phyloP scores from a whole-genome alignment of 371 early-diverging fungal genomes.

The Rhizopus delemar region DNA sequence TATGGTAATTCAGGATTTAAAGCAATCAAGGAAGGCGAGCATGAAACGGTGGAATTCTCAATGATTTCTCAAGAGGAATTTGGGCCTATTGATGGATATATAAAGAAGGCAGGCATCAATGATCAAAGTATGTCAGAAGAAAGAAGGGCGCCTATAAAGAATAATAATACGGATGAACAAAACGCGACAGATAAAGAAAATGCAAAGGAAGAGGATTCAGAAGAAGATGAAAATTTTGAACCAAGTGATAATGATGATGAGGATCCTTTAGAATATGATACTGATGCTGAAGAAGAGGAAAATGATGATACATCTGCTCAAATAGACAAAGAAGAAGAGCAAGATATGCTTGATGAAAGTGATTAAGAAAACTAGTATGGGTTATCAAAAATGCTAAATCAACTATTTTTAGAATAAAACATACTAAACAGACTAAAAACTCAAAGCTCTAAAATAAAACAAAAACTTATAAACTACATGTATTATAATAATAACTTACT shows the following conservation, averaged over 20 bases:
- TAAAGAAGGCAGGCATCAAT: constrained; percentile 36
- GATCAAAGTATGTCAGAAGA: constrained; percentile 50
- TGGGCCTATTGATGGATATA: constrained; percentile 50
- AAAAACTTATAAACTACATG: too few species aligned
- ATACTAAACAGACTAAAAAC: background rate
- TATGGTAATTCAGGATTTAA: constrained; percentile 23
- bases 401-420: background rate
- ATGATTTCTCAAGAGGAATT: constrained; percentile 62
- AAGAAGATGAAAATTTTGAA: constrained; percentile 35
- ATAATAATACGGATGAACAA: constrained; percentile 7
- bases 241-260: constrained; percentile 40
- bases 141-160: constrained; percentile 33
- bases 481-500: too few species aligned
- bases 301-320: constrained; percentile 16
- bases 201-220: constrained; percentile 10
- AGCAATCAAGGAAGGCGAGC: constrained; percentile 21
- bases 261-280: constrained; percentile 47
- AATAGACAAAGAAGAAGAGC: constrained; percentile 9
- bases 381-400: background rate
- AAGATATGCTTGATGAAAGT: constrained; percentile 23
- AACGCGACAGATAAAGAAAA: background rate
- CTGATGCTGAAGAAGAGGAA: constrained; percentile 39
- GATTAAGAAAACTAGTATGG: constrained; percentile 10
- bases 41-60: constrained; percentile 45
- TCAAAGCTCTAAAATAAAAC: too few species aligned